phyloP scores from a whole-genome alignment of 345 rosid genomes.

The Populus simonii region DNA sequence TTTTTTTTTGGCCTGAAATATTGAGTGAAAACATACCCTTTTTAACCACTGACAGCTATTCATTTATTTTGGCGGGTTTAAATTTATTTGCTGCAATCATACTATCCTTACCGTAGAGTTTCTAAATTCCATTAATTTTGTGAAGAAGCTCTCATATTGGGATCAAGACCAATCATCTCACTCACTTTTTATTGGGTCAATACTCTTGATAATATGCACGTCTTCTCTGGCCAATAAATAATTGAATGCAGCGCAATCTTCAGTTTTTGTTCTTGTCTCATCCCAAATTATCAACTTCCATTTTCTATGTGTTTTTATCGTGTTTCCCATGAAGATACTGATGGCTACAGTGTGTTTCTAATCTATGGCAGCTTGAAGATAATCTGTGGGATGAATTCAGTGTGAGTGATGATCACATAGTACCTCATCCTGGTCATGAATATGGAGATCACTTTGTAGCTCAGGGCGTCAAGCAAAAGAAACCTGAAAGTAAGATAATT shows the following conservation, averaged over 20 bases:
- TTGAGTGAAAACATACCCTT: too few relatives aligned
- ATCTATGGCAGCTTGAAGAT: conserved; percentile 50
- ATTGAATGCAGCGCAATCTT: not conserved
- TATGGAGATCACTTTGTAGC: conserved; percentile 35
- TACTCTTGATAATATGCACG: too few relatives aligned
- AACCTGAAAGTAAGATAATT: conserved; percentile 44
- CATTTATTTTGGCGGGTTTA: too few relatives aligned
- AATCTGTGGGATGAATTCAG: conserved; percentile 51
- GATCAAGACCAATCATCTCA: too few relatives aligned
- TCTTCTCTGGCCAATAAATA: too few relatives aligned
- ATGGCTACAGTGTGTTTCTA: conserved; percentile 1
- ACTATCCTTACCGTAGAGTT: too few relatives aligned
- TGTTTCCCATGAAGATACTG: not conserved
- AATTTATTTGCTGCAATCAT: too few relatives aligned
- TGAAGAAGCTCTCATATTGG: too few relatives aligned
- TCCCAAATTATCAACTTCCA: not conserved
- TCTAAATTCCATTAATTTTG: too few relatives aligned
- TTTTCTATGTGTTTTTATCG: not conserved
- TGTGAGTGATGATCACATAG: conserved; percentile 66
- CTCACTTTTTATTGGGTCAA: too few relatives aligned
- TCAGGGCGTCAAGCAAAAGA: conserved; percentile 38
- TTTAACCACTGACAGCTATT: too few relatives aligned
- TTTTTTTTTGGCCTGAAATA: too few relatives aligned
- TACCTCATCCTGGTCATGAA: conserved; percentile 48
- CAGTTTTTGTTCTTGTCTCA: not conserved